Evolutionary conservation across 2,329 filamentous ascomycete genomes (phyloP), one percentile per base, ranked within the genome.

Genomic region (Mycosphaerella sp.): DNA sequence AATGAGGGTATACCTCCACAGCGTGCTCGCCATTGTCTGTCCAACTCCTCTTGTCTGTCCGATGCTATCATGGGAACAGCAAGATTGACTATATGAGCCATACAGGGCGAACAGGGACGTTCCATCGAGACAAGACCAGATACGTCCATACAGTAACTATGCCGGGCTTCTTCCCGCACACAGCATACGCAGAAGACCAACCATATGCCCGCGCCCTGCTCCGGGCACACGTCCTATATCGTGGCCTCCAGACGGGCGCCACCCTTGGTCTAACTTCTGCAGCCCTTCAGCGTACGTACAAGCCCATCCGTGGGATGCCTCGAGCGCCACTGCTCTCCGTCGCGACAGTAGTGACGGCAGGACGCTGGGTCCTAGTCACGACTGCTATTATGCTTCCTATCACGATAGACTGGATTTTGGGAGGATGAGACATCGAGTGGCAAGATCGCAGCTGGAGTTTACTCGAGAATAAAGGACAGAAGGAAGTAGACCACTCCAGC

Each of bases 161-260:
- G 79, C 79, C 78, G 3, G 75, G 75, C 51, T 74, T 77, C 64
- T 73, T 70, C 64, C 78, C 79, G 5, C 79, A 80, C 61, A 51
- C 79, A 4, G 55, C 72, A 44, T 81, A 81, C 64, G 80, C 80
- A 27, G 82, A 86, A 69, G 82, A 85, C 64, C 82, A 86, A 58
- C 75, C 76, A 28, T 69, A 75, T 53, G 62, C 75, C 6, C 70
- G 69, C 54, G 71, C 75, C 3, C 79, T 85, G 59, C 78, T 86
- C 54, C 74, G 74, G 50, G 71, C 74, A 0, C 82, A 86, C 67
- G 77, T 82, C 57, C 70, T 81, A 41, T 76, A 76, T 41, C 77
- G 81, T 35, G 76, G 72, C 53, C 67, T 81, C 53, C 77, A 78
- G 50, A 65, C 72, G 10, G 81, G 79, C 54, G 67, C 78, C 37